phyloP scores from a whole-genome alignment of 805 yeast genomes.

The Zygoascus ofunaensis region DNA sequence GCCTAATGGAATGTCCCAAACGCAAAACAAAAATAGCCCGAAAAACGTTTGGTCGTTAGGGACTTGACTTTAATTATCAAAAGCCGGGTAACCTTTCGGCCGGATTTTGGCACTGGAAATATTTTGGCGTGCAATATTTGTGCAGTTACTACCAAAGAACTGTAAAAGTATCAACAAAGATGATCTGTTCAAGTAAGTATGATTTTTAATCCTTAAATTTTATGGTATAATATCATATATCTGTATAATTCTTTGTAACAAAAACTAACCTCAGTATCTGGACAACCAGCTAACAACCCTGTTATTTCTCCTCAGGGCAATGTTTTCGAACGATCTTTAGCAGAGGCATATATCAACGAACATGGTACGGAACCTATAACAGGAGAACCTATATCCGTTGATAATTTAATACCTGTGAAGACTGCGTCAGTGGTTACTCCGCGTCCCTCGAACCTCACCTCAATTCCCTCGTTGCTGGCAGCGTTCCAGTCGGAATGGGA shows the following conservation, averaged over 20 bases:
- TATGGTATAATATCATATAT: not conserved
- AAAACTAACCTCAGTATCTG: conserved; percentile 44
- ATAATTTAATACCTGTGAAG: conserved; percentile 47
- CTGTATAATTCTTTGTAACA: not conserved
- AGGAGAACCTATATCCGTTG: conserved; percentile 47
- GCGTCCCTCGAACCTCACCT: conserved; percentile 42
- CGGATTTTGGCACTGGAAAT: no score
- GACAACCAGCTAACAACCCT: conserved; percentile 58
- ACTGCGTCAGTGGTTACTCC: conserved; percentile 28
- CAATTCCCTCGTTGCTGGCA: conserved; percentile 70
- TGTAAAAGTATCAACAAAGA: no score
- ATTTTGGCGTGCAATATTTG: no score
- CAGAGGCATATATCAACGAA: conserved; percentile 53
- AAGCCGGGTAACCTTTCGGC: no score
- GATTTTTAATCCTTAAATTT: not conserved
- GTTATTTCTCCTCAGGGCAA: conserved; percentile 46
- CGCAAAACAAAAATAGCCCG: no score
- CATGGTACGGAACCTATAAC: conserved; percentile 69
- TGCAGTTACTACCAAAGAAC: no score
- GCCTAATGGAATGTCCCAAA: no score
- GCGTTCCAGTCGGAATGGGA: conserved; percentile 88
- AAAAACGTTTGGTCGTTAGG: no score
- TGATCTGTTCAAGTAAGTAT: conserved; percentile 28
- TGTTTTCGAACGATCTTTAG: conserved; percentile 55
- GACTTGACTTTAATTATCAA: no score